Evolutionary conservation across 768 basidiomycete species (phyloP).

Genomic region (Lentinula lateritia): DNA sequence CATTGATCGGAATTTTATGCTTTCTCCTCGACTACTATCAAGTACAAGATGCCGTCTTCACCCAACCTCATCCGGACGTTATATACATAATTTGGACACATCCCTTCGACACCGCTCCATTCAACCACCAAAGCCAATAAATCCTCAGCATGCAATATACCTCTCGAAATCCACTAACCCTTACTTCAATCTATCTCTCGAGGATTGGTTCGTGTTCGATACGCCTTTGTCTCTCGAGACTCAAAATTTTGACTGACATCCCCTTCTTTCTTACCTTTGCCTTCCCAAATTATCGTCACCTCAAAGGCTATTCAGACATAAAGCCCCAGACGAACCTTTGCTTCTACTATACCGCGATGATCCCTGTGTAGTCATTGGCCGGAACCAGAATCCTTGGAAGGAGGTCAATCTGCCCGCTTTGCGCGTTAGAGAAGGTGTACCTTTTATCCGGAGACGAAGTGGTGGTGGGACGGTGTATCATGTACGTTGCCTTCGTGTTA

Average conservation of each 20-base stretch:
- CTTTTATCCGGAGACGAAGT: constrained; percentile 79
- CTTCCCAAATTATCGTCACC: neutral
- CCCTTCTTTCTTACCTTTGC: too few relatives aligned
- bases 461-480: constrained; percentile 98
- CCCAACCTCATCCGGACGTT: neutral
- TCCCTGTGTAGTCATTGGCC: constrained; percentile 89
- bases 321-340: constrained; percentile 50
- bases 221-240: too few relatives aligned
- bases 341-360: constrained; percentile 83
- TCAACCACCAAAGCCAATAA: constrained; percentile 7
- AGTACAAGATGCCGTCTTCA: neutral
- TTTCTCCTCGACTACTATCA: neutral
- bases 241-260: too few relatives aligned
- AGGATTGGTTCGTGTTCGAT: constrained; percentile 61
- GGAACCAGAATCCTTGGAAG: constrained; percentile 99
- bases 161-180: constrained; percentile 77
- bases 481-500: constrained; percentile 39
- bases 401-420: constrained; percentile 78
- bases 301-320: constrained; percentile 20
- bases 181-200: constrained; percentile 84
- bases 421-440: constrained; percentile 41
- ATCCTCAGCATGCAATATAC: constrained; percentile 49
- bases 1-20: neutral
- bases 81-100: neutral
- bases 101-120: neutral